These are phyloP conservation scores for Thinopyrum elongatum DNA, from an alignment of 176 grass and related monocot species.

Conservation along the genomic window DNA sequence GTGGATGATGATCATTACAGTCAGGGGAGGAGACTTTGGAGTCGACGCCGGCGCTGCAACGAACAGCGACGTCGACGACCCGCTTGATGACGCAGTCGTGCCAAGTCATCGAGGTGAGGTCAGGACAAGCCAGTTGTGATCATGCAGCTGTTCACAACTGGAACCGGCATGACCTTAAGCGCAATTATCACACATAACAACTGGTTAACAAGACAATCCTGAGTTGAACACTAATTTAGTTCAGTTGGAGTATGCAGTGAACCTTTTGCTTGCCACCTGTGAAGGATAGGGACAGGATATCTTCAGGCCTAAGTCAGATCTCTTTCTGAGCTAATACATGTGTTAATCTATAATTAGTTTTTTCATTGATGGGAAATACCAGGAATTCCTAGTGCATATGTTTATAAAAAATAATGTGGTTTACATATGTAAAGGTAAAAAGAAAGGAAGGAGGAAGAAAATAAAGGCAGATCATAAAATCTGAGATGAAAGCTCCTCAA, in stretches of 20 bases:
- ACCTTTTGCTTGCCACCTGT: neutral
- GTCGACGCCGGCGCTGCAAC: neutral
- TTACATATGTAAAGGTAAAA: neutral
- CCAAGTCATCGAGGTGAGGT: conserved; percentile 10
- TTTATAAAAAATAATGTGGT: neutral
- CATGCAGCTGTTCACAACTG: conserved; percentile 18
- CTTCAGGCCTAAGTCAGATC: neutral
- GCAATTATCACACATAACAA: neutral
- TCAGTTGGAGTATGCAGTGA: neutral
- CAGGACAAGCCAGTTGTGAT: neutral
- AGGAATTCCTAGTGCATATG: neutral
- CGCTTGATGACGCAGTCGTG: conserved; percentile 12
- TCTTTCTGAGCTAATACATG: neutral
- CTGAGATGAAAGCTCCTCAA: neutral
- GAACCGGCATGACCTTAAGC: neutral
- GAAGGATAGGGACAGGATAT: neutral
- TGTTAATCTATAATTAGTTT: neutral
- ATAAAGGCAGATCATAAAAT: no score
- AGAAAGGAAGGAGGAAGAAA: neutral
- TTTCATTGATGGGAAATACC: neutral
- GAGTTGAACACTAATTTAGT: neutral
- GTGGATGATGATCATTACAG: conserved; percentile 1
- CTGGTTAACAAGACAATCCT: neutral
- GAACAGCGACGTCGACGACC: neutral
- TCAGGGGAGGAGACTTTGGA: conserved; percentile 17